Evolutionary conservation across 176 grass and related monocot genomes (phyloP).

Genomic region (Zizania latifolia): DNA sequence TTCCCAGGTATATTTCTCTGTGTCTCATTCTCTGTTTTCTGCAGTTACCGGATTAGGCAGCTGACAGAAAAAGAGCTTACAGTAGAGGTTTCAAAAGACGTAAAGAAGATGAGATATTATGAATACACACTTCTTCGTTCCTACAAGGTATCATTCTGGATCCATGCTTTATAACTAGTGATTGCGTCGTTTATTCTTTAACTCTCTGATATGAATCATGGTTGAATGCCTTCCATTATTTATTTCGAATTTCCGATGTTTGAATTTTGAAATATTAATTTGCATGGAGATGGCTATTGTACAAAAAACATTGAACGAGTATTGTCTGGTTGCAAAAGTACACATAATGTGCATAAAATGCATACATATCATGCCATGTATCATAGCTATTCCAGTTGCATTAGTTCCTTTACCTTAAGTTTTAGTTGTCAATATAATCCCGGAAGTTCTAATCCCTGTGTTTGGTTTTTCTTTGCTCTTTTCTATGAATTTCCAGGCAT

Average conservation of each 20-base stretch:
- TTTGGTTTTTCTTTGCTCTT: background rate
- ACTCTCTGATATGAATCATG: slow-evolving; percentile 4
- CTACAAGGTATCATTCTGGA: slow-evolving; percentile 62
- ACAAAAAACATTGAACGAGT: background rate
- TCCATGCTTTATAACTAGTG: background rate
- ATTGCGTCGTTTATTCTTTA: background rate
- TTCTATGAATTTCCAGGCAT: slow-evolving; percentile 55
- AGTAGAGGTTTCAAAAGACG: slow-evolving; percentile 80
- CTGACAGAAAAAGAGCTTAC: slow-evolving; percentile 86
- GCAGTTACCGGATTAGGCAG: slow-evolving; percentile 85
- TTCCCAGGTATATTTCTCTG: background rate
- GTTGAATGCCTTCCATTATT: background rate
- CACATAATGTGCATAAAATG: background rate
- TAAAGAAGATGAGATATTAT: slow-evolving; percentile 69
- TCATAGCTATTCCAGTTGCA: background rate
- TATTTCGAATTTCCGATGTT: background rate
- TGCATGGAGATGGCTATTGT: background rate
- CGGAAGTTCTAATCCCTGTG: slow-evolving; percentile 7
- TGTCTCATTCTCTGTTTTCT: slow-evolving; percentile 23
- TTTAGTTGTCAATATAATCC: background rate
- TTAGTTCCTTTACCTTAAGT: background rate
- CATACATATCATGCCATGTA: background rate
- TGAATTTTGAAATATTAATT: background rate
- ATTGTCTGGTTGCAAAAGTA: background rate
- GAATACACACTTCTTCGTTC: slow-evolving; percentile 83